Percentiles rank a stretch among this genome's conserved stretches.
These are phyloP conservation scores for Trichoderma endophyticum DNA, from an alignment of 2,329 filamentous ascomycete species.

Conservation along the genomic window DNA sequence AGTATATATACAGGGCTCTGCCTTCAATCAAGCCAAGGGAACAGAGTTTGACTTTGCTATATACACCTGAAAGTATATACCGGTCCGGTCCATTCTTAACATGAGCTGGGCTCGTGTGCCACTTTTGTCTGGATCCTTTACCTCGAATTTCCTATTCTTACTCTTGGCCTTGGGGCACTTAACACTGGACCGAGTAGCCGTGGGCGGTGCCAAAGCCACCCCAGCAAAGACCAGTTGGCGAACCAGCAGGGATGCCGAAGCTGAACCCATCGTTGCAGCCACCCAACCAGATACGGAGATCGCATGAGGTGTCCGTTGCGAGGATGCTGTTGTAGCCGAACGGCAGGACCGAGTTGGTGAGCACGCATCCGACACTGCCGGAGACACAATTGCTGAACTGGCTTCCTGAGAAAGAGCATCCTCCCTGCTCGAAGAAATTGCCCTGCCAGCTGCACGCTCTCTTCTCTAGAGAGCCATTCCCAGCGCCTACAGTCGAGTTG, in stretches of 20 bases:
- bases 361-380: neutral
- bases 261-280: neutral
- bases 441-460: neutral
- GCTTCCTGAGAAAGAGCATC: neutral
- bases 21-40: neutral
- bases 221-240: neutral
- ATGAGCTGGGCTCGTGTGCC: neutral
- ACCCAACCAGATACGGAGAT: neutral
- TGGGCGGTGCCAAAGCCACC: neutral
- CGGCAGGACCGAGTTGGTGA: neutral
- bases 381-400: neutral
- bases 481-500: neutral
- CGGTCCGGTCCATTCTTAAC: neutral
- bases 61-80: neutral
- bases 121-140: neutral
- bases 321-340: neutral
- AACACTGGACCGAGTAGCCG: neutral
- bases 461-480: neutral
- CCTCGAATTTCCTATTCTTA: neutral
- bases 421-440: neutral
- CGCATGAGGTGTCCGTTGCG: neutral
- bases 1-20: neutral
- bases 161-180: neutral
- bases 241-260: neutral
- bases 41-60: neutral